Percentiles rank a stretch among this genome's conserved stretches.
Conservation (phyloP, 2,329 filamentous ascomycete species). For the Exophiala lecanii-corni region DNA sequence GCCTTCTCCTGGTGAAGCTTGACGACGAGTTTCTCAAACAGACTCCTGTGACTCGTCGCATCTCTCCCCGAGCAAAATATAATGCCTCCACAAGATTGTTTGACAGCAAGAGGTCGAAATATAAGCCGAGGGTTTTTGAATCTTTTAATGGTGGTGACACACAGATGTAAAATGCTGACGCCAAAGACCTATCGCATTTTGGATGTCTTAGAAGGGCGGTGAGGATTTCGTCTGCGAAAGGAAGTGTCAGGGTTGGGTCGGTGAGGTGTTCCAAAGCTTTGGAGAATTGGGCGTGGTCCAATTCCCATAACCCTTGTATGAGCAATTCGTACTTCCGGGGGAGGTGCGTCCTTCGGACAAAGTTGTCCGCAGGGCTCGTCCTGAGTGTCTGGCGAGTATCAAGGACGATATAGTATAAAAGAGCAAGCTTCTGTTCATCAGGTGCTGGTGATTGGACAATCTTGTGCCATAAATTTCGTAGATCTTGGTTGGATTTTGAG, state of each 20-base stretch:
- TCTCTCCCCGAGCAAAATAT: conserved; percentile 66
- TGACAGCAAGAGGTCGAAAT: conserved; percentile 64
- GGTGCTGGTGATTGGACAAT: conserved; percentile 63
- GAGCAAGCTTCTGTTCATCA: conserved; percentile 72
- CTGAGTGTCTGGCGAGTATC: conserved; percentile 55
- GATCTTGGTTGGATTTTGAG: conserved; percentile 62
- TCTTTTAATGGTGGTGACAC: conserved; percentile 68
- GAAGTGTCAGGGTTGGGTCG: conserved; percentile 67
- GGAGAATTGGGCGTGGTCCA: conserved; percentile 57
- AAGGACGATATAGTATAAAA: conserved; percentile 78
- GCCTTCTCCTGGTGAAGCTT: conserved; percentile 48
- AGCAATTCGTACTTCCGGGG: conserved; percentile 74
- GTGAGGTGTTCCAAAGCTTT: conserved; percentile 69
- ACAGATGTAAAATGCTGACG: conserved; percentile 73
- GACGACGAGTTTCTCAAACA: conserved; percentile 64
- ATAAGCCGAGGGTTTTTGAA: conserved; percentile 56
- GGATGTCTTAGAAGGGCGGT: conserved; percentile 58
- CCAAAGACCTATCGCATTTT: conserved; percentile 57
- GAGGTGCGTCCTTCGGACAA: conserved; percentile 60
- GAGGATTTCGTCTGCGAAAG: conserved; percentile 80
- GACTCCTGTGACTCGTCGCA: conserved; percentile 55
- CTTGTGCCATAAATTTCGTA: conserved; percentile 65
- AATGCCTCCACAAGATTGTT: conserved; percentile 69
- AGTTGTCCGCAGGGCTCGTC: conserved; percentile 51
- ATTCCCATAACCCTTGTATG: conserved; percentile 75